Evolutionary conservation across 192 early-diverging fungal genomes (phyloP).

Genomic region (Haplosporangium gracile): DNA sequence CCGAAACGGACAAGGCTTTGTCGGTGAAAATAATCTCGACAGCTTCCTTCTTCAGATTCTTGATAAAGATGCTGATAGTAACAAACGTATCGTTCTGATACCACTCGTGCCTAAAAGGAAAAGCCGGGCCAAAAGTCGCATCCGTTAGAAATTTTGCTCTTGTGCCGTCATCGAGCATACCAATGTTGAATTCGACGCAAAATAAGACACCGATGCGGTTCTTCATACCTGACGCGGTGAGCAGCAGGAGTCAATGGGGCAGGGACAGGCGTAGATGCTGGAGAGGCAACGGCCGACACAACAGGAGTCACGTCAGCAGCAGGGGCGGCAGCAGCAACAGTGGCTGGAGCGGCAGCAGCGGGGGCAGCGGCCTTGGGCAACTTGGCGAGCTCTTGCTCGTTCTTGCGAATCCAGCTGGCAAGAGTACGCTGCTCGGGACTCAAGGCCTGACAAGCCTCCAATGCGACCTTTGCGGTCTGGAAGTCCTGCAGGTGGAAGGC

Average conservation of each 20-base stretch:
- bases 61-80: constrained; percentile 92
- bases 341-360: background rate
- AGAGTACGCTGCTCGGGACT: constrained; percentile 63
- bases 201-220: background rate
- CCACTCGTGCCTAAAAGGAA: constrained; percentile 88
- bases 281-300: constrained; percentile 12
- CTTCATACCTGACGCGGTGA: constrained; percentile 42
- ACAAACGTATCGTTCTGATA: constrained; percentile 95
- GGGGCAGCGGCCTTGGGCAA: constrained; percentile 19
- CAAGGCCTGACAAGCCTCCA: constrained; percentile 60
- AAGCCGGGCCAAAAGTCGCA: background rate
- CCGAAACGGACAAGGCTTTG: constrained; percentile 77
- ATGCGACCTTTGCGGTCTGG: constrained; percentile 68
- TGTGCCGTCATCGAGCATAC: too few species aligned
- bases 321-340: background rate
- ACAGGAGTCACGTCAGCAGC: constrained; percentile 23
- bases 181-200: too few species aligned
- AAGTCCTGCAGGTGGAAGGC: constrained; percentile 70
- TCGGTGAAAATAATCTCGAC: constrained; percentile 76
- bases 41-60: constrained; percentile 82
- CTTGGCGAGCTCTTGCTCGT: constrained; percentile 71
- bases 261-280: constrained; percentile 30
- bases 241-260: constrained; percentile 31
- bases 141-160: too few species aligned
- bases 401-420: constrained; percentile 66